Percentiles rank a stretch among this genome's conserved stretches.
phyloP scores from a whole-genome alignment of 352 stramenopile species.

The Phytopythium sindhum region DNA sequence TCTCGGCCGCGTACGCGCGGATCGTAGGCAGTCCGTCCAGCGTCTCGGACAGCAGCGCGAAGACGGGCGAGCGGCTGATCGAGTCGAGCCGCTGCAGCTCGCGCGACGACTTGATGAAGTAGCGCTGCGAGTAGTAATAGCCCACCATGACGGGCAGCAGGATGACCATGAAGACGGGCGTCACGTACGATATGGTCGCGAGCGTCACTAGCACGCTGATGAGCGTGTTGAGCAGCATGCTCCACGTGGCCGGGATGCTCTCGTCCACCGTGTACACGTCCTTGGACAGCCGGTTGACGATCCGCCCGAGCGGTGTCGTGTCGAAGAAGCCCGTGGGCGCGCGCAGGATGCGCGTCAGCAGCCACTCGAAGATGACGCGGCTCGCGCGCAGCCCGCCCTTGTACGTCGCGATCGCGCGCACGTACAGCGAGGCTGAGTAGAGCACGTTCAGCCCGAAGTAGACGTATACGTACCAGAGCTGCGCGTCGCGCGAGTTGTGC shows the following conservation, averaged over 20 bases:
- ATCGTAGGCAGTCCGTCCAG: conserved; percentile 94
- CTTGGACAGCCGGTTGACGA: conserved; percentile 78
- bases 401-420: conserved; percentile 59
- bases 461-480: conserved; percentile 81
- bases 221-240: conserved; percentile 67
- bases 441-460: conserved; percentile 69
- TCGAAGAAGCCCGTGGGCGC: conserved; percentile 81
- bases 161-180: conserved; percentile 61
- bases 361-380: conserved; percentile 48
- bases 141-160: conserved; percentile 43
- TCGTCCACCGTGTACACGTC: conserved; percentile 79
- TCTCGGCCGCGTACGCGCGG: conserved; percentile 57
- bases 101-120: conserved; percentile 87
- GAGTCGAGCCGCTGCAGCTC: conserved; percentile 96
- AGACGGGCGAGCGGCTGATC: conserved; percentile 90
- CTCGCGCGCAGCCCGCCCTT: conserved; percentile 52
- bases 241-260: conserved; percentile 63
- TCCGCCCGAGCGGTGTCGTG: conserved; percentile 71
- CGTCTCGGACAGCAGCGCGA: conserved; percentile 92
- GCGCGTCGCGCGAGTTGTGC: conserved; percentile 3
- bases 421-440: conserved; percentile 63
- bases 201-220: conserved; percentile 44
- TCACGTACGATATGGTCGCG: conserved; percentile 63
- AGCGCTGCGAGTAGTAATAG: conserved; percentile 75
- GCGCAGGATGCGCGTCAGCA: conserved; percentile 90